Evolutionary conservation across 2,329 filamentous ascomycete genomes (phyloP).

Genomic region (Colletotrichum sp.): DNA sequence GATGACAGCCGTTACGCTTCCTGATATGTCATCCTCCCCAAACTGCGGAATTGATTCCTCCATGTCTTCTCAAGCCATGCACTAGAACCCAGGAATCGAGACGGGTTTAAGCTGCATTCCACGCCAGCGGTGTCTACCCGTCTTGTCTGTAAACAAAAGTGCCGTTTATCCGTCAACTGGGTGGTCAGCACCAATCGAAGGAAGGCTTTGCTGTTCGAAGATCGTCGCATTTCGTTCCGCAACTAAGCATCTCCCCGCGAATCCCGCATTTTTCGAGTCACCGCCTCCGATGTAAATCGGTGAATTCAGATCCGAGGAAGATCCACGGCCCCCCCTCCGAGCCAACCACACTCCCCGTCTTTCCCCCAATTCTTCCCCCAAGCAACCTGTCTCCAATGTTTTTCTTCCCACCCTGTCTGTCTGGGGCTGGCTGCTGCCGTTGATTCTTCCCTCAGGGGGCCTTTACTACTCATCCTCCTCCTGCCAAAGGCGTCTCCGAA

Average conservation of each 20-base stretch:
- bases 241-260: neutral
- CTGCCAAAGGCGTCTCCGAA: neutral
- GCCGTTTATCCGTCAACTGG: neutral
- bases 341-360: neutral
- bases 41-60: neutral
- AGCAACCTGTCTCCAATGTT: neutral
- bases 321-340: neutral
- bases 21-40: neutral
- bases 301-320: conserved; percentile 1
- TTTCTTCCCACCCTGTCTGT: neutral
- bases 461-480: neutral
- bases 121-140: neutral
- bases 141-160: neutral
- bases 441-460: neutral
- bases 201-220: neutral
- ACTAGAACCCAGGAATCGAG: neutral
- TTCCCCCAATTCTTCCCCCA: neutral
- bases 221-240: neutral
- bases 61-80: neutral
- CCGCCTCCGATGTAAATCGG: neutral
- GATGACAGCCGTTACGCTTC: neutral
- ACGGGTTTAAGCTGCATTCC: neutral
- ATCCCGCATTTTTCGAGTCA: neutral
- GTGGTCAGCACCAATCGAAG: neutral
- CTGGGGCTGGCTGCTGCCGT: neutral